These are phyloP conservation scores for Hansfordia pulvinata DNA, from an alignment of 2,329 filamentous ascomycete species.

Conservation along the genomic window DNA sequence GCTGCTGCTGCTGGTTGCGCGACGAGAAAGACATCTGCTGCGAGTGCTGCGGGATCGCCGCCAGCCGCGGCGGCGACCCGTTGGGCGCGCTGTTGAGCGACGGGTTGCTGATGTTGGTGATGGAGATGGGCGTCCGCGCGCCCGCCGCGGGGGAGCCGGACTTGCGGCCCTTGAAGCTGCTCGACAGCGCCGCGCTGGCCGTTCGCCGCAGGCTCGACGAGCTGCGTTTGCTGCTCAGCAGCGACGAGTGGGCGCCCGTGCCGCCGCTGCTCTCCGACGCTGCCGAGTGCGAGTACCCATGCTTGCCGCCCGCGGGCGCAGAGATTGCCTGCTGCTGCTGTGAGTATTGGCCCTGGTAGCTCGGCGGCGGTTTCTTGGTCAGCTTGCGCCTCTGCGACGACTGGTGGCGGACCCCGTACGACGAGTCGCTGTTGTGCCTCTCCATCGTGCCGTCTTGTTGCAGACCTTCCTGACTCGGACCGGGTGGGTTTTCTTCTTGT, in stretches of 20 bases:
- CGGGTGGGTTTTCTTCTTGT: too few relatives aligned
- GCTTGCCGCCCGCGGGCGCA: conserved; percentile 15
- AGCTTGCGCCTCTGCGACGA: conserved; percentile 44
- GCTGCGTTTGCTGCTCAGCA: conserved; percentile 50
- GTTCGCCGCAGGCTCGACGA: conserved; percentile 48
- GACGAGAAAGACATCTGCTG: too few relatives aligned
- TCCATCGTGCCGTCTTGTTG: too few relatives aligned
- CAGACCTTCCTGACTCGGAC: too few relatives aligned
- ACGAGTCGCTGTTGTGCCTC: conserved; percentile 1
- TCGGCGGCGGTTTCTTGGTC: conserved; percentile 45
- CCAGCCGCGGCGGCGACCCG: too few relatives aligned
- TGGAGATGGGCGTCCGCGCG: too few relatives aligned
- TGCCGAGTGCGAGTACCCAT: neutral
- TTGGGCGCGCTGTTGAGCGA: too few relatives aligned
- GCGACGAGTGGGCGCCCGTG: conserved; percentile 41
- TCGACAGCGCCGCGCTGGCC: too few relatives aligned
- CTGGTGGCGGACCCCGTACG: conserved; percentile 22
- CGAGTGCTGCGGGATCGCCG: too few relatives aligned
- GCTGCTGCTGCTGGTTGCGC: conserved; percentile 32
- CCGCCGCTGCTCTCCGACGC: conserved; percentile 27
- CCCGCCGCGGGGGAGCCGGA: too few relatives aligned
- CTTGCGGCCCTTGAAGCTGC: too few relatives aligned
- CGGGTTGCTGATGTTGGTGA: too few relatives aligned
- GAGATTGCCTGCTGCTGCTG: conserved; percentile 30
- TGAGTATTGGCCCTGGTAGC: conserved; percentile 9